A percentile compares a stretch with the other conserved stretches of the same genome.
phyloP scores from a whole-genome alignment of 225 moss, liverwort and hornwort genomes.

The Pseudisothecium myosuroides region DNA sequence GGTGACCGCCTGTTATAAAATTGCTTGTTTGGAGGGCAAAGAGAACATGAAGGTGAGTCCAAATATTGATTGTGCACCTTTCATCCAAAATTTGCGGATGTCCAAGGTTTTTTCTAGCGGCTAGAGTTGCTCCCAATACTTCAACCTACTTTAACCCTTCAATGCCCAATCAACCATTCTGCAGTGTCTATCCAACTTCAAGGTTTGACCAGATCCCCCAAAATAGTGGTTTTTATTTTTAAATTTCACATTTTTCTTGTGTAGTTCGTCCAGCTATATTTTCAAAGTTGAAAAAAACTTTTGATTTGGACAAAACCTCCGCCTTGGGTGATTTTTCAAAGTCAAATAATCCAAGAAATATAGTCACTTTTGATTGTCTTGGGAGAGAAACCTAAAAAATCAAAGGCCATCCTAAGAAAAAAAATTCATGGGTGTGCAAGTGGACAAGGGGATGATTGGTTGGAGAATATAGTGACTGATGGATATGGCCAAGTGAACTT shows the following conservation, averaged over 20 bases:
- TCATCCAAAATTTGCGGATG: background rate
- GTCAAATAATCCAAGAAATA: background rate
- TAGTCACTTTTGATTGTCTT: background rate
- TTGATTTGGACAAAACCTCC: background rate
- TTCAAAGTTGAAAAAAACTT: too few relatives aligned
- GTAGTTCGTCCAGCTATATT: background rate
- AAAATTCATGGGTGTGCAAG: background rate
- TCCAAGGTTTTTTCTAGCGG: background rate
- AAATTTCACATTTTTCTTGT: background rate
- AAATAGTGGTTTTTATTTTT: background rate
- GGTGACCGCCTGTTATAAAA: background rate
- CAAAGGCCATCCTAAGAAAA: background rate
- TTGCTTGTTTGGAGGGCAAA: background rate
- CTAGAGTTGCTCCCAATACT: background rate
- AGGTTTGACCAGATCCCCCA: fast-evolving
- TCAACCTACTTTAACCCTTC: background rate
- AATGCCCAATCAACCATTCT: background rate
- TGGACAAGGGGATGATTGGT: background rate
- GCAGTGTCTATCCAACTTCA: too few relatives aligned
- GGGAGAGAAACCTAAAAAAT: background rate
- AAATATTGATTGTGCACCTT: background rate
- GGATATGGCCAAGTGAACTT: too few relatives aligned
- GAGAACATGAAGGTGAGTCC: background rate
- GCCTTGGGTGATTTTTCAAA: background rate
- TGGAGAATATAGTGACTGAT: background rate